Evolutionary conservation across 768 basidiomycete genomes (phyloP).

Genomic region (Sarcodon sp.): DNA sequence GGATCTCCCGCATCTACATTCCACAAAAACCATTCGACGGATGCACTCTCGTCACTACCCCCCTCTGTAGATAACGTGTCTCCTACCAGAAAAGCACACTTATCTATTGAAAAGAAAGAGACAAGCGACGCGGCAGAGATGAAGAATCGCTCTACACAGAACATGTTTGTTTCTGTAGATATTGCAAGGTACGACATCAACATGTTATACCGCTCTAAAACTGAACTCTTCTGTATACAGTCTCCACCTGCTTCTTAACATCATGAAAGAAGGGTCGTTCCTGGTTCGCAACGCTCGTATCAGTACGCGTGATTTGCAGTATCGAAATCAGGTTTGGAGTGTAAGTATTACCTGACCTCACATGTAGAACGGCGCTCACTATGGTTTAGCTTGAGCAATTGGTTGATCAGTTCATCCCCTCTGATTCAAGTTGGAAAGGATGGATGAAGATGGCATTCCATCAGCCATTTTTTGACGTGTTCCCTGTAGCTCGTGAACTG

Average conservation of each 20-base stretch:
- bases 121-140: constrained; percentile 62
- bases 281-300: constrained; percentile 71
- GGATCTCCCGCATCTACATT: constrained; percentile 11
- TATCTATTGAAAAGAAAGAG: constrained; percentile 3
- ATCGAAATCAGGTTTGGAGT: constrained; percentile 74
- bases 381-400: constrained; percentile 57
- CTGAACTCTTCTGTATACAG: constrained; percentile 20
- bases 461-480: constrained; percentile 64
- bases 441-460: constrained; percentile 80
- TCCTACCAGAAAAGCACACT: constrained; percentile 5
- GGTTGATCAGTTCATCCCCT: constrained; percentile 69
- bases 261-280: constrained; percentile 76
- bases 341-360: constrained; percentile 27
- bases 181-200: constrained; percentile 45
- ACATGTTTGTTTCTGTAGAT: constrained; percentile 72
- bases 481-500: constrained; percentile 68
- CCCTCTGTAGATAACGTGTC: background rate
- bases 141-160: constrained; percentile 69
- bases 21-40: constrained; percentile 26
- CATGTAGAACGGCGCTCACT: constrained; percentile 3
- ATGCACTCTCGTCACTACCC: constrained; percentile 8
- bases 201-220: constrained; percentile 8
- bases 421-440: constrained; percentile 65
- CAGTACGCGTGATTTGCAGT: constrained; percentile 68
- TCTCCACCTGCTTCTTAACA: constrained; percentile 61